Evolutionary conservation across 495 filamentous ascomycete genomes (phyloP).

Genomic region (Pseudoneurospora amorphoporcata): DNA sequence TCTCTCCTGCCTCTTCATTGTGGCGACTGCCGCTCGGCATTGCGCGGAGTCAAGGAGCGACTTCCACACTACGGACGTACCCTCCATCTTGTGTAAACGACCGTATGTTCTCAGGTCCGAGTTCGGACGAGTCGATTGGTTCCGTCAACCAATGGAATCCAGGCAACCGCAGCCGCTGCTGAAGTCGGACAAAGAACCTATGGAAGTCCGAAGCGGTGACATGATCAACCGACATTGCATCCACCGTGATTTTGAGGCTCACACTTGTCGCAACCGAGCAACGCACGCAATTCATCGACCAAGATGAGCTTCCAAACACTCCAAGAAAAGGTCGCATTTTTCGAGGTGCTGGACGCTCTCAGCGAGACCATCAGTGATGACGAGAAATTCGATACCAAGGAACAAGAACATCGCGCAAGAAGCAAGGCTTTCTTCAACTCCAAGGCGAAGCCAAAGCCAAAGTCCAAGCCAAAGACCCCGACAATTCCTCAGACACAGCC

Average conservation of each 20-base stretch:
- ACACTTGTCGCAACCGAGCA: not conserved
- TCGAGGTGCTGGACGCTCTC: slow-evolving; percentile 16
- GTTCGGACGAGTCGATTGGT: not conserved
- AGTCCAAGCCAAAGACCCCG: not conserved
- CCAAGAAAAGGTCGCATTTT: slow-evolving; percentile 19
- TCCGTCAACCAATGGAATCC: not conserved
- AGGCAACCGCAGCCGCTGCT: not conserved
- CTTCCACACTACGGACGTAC: not conserved
- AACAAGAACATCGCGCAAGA: slow-evolving; percentile 11
- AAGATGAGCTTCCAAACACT: slow-evolving; percentile 12
- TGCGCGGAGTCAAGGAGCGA: not conserved
- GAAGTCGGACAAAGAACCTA: not conserved
- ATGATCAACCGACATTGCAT: not conserved
- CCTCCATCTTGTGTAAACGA: not conserved
- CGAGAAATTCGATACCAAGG: slow-evolving; percentile 11
- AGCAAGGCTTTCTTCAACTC: slow-evolving; percentile 15
- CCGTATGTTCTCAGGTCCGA: not conserved
- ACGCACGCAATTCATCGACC: not conserved
- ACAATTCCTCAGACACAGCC: not conserved
- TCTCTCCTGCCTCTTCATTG: not conserved
- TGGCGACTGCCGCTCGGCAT: not conserved
- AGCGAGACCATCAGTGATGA: slow-evolving; percentile 9
- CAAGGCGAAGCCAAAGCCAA: not conserved
- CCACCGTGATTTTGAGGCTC: not conserved
- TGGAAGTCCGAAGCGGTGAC: not conserved